Base-by-base conservation (phyloP, 331 rosid species). In the Spiraea crenata region DNA sequence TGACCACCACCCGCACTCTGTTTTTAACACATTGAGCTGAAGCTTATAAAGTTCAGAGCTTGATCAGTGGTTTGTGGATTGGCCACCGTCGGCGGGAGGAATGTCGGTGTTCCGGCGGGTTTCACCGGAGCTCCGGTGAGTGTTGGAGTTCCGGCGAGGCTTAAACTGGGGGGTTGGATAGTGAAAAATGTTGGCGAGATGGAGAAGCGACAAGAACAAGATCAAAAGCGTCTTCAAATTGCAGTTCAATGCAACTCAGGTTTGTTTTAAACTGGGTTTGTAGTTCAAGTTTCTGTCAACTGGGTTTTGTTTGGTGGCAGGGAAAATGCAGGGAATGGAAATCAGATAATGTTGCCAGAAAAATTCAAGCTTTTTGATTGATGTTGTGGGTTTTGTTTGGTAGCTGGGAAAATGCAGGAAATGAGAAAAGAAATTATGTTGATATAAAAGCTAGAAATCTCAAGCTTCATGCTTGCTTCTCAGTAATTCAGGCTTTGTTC, bases 191-290 rank as follows among this genome's bases (percentile, higher is more conserved):
- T 91, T 95, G 69, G 82, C 91, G 65, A 86, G 89, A 84, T 89
- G 99, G 99, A 89, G 90, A 77, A 84, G 84, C 77, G 97, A 95
- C 58, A 95, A 88, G 88, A 90, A 83, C 77, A 89, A 82, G 77
- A 54, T 91, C 85, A 91, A 88, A 57, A 84, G 80, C 58, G 86
- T 83, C 77, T 95, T 89, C 87, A 91, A 86, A 71, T 85, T 95
- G 74, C 90, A 91, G 60, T 91, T 95, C 71, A 85, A 83, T 82
- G 90, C 76, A 69, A 87, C 99, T 64, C 87, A 88, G 96, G 99
- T 95, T 25, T 20, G 34, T 79, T 76, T 63, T 15, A 7, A 70
- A 67, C 38, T 19, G 57, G 41, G 45, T 37, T 50, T 56, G 7
- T 31, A 40, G 17, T 42, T 42, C 59, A 9, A 10, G 9, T 3